Percentiles rank a stretch among this genome's conserved stretches.
Conservation (phyloP, 2,329 filamentous ascomycete species). For the Rhynchosporium secalis region DNA sequence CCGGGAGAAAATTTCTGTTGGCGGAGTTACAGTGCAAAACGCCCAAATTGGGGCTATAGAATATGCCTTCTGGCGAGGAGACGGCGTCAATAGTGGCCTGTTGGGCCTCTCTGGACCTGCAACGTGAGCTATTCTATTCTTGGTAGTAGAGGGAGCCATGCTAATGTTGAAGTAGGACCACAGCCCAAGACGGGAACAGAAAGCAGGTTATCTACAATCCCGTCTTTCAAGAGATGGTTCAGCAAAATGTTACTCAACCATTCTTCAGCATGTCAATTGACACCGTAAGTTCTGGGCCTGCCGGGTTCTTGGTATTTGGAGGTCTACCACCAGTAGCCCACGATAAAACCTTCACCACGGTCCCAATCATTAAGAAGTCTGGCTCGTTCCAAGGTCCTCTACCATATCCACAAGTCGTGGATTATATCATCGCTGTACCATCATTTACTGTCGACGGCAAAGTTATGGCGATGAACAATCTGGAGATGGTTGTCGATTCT, state of each 20-base stretch:
- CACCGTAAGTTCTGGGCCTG: background rate
- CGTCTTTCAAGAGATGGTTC: background rate
- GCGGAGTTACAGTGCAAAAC: background rate
- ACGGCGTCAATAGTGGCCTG: background rate
- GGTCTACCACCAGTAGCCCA: background rate
- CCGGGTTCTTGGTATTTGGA: background rate
- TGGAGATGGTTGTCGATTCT: background rate
- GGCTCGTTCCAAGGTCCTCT: conserved; percentile 1
- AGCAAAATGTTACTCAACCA: background rate
- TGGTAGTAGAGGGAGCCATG: background rate
- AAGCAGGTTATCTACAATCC: background rate
- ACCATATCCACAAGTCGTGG: background rate
- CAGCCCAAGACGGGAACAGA: background rate
- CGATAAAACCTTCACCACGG: background rate
- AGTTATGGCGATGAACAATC: background rate
- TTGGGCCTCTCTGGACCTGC: background rate
- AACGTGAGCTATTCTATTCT: background rate
- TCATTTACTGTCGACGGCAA: background rate
- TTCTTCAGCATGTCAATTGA: conserved; percentile 1
- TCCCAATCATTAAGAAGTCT: background rate
- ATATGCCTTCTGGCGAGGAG: background rate
- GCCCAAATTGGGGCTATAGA: background rate
- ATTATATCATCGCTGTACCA: background rate
- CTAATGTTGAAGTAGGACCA: background rate
- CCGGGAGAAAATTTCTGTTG: background rate